Percentiles rank a stretch among this genome's conserved stretches.
Evolutionary conservation across 495 filamentous ascomycete species (phyloP).

Genomic region (Tuber magnatum): DNA sequence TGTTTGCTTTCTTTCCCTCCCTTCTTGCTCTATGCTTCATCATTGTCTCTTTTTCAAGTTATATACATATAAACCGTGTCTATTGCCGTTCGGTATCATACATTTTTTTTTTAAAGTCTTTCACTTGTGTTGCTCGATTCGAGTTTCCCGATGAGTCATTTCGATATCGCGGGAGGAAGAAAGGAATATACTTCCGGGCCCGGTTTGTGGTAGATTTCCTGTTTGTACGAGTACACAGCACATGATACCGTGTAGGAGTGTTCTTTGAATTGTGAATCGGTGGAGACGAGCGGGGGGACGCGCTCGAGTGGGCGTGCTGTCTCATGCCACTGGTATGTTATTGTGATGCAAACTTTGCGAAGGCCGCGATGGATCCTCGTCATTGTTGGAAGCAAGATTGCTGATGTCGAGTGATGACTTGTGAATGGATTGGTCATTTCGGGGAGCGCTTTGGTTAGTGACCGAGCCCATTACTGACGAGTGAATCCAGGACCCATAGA

Average conservation of each 20-base stretch:
- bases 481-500: too few species aligned
- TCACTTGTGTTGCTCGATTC: background rate
- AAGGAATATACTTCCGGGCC: background rate
- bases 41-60: background rate
- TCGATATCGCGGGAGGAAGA: background rate
- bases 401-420: too few species aligned
- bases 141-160: background rate
- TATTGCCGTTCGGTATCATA: slow-evolving; percentile 4
- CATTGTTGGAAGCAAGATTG: too few species aligned
- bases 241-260: background rate
- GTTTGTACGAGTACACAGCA: background rate
- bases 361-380: background rate
- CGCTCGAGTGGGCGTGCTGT: background rate
- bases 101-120: slow-evolving; percentile 5
- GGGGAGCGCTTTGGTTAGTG: too few species aligned
- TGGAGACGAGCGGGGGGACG: background rate
- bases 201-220: background rate
- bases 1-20: background rate
- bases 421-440: too few species aligned
- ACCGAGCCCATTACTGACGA: too few species aligned
- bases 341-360: background rate
- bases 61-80: slow-evolving; percentile 5
- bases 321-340: background rate
- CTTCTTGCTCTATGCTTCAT: background rate
- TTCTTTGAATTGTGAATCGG: slow-evolving; percentile 1